Conservation (phyloP, 768 basidiomycete genomes). For the Suillus bovinus region DNA sequence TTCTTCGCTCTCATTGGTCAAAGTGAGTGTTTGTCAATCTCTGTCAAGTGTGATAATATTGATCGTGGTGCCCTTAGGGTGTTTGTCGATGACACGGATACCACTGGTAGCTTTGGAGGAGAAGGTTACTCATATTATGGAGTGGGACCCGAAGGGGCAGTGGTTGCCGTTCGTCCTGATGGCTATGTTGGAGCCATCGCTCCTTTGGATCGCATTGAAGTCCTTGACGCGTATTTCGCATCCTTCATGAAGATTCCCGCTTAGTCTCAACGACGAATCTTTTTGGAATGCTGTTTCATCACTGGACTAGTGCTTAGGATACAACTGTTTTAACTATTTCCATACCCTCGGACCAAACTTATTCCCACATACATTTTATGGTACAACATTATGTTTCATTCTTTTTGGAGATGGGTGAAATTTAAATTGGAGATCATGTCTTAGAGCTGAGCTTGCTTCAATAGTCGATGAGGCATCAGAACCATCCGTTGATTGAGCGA, state of each 20-base stretch:
- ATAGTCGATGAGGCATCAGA: too few relatives aligned
- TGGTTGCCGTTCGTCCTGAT: slow-evolving; percentile 34
- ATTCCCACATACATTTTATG: too few relatives aligned
- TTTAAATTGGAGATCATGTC: too few relatives aligned
- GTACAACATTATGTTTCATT: too few relatives aligned
- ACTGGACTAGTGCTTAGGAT: too few relatives aligned
- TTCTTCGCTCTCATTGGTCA: slow-evolving; percentile 41
- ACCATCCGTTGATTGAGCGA: too few relatives aligned
- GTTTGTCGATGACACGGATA: slow-evolving; percentile 56
- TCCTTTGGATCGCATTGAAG: slow-evolving; percentile 40
- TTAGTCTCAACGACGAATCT: too few relatives aligned
- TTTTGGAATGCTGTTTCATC: too few relatives aligned
- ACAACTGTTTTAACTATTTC: too few relatives aligned
- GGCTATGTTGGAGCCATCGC: slow-evolving; percentile 63
- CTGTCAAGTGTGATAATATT: not conserved
- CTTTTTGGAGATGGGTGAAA: too few relatives aligned
- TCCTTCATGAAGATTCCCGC: slow-evolving; percentile 30
- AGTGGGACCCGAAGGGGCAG: slow-evolving; percentile 25
- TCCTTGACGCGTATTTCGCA: slow-evolving; percentile 49
- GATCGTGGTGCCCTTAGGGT: slow-evolving; percentile 42
- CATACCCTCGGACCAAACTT: too few relatives aligned
- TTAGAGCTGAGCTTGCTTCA: too few relatives aligned
- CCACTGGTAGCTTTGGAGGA: slow-evolving; percentile 46
- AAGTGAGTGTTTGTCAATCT: slow-evolving; percentile 30
- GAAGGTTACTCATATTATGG: slow-evolving; percentile 60